phyloP scores from a whole-genome alignment of 2,329 filamentous ascomycete species.

The Thermothelomyces thermophilus region DNA sequence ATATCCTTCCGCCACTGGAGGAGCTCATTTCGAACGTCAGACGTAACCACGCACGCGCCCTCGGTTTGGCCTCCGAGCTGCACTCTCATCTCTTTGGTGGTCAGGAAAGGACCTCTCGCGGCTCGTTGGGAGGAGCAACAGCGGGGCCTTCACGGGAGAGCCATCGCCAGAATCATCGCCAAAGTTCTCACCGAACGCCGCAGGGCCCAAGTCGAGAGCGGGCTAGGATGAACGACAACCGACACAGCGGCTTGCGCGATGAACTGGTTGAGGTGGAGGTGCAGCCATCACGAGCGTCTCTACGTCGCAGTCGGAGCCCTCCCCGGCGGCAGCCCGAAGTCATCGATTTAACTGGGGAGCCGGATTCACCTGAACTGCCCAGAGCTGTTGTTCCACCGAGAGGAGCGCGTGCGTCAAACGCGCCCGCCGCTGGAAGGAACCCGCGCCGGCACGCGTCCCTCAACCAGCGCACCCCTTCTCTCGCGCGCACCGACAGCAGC shows the following conservation, averaged over 20 bases:
- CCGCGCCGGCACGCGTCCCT: conserved; percentile 38
- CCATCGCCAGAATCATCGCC: conserved; percentile 10
- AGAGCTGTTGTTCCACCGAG: not conserved
- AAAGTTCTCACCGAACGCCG: conserved; percentile 11
- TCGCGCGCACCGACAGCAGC: conserved; percentile 41
- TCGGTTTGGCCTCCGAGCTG: not conserved
- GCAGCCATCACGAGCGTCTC: not conserved
- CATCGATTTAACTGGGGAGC: conserved; percentile 47
- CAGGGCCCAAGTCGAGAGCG: not conserved
- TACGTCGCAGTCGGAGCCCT: not conserved
- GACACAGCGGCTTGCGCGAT: conserved; percentile 19
- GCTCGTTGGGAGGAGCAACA: not conserved
- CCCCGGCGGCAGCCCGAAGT: conserved; percentile 23
- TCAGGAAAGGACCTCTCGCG: not conserved
- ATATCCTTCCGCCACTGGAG: not conserved
- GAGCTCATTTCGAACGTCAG: not conserved
- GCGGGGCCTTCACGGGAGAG: not conserved
- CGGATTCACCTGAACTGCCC: conserved; percentile 37
- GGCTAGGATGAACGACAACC: not conserved
- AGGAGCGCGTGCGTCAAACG: not conserved
- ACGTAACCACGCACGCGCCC: conserved; percentile 1
- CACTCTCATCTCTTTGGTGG: not conserved
- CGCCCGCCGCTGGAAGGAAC: conserved; percentile 26
- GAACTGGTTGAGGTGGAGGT: conserved; percentile 32
- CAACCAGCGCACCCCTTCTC: conserved; percentile 35